phyloP scores from a whole-genome alignment of 2,329 filamentous ascomycete species.

The Xylaria sp. region DNA sequence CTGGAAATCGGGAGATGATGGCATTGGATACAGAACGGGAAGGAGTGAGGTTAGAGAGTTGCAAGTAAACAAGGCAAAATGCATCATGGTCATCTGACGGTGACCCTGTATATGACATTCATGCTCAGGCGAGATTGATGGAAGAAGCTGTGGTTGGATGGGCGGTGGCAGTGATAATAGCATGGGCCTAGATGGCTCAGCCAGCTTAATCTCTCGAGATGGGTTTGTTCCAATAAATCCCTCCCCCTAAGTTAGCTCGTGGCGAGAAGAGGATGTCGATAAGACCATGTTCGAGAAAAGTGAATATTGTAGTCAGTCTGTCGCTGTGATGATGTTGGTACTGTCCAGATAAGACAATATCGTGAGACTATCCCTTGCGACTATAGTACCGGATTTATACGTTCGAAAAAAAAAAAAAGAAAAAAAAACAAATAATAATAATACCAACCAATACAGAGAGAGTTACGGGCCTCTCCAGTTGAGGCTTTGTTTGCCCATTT shows the following conservation, averaged over 20 bases:
- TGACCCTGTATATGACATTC: neutral
- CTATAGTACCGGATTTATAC: too few relatives aligned
- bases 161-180: neutral
- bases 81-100: neutral
- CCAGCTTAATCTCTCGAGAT: neutral
- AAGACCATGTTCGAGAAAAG: too few relatives aligned
- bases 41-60: neutral
- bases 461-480: too few relatives aligned
- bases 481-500: too few relatives aligned
- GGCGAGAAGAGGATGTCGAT: too few relatives aligned
- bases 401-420: too few relatives aligned
- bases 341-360: too few relatives aligned
- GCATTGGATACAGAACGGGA: neutral
- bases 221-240: neutral
- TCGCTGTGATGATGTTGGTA: neutral
- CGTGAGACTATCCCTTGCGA: too few relatives aligned
- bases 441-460: too few relatives aligned
- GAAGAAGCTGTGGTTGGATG: neutral
- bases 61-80: neutral
- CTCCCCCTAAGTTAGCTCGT: neutral
- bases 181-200: neutral
- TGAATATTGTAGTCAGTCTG: neutral
- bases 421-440: too few relatives aligned
- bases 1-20: neutral
- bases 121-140: neutral